These are phyloP conservation scores for Neckera pumila DNA, from an alignment of 225 moss, liverwort and hornwort genomes.

Conservation along the genomic window DNA sequence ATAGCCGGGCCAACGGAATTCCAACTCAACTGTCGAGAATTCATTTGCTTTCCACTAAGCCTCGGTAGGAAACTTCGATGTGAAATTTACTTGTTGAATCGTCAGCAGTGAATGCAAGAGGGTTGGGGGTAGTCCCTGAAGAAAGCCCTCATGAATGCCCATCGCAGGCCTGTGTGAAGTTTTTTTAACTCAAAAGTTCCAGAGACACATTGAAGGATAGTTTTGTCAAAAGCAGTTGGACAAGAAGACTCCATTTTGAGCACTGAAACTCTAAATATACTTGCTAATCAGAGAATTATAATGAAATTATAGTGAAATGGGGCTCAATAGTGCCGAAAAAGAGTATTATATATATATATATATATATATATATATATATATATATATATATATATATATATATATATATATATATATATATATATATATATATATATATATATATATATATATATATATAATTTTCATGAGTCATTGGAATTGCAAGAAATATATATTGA, in stretches of 20 bases:
- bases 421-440: no score
- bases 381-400: no score
- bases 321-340: not conserved
- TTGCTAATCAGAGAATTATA: not conserved
- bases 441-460: not conserved
- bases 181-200: not conserved
- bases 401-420: no score
- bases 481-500: not conserved
- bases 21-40: not conserved
- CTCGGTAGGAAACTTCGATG: not conserved
- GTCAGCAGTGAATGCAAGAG: not conserved
- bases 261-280: not conserved
- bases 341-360: not conserved
- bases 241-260: not conserved
- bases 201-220: not conserved
- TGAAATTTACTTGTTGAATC: not conserved
- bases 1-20: not conserved
- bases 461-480: not conserved
- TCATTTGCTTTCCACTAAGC: not conserved
- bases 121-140: not conserved
- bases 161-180: not conserved
- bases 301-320: not conserved
- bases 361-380: no score
- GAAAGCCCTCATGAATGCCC: no score
- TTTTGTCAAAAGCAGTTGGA: not conserved